Conservation (phyloP, 306 rosid genomes). For the Lithocarpus polystachyus region DNA sequence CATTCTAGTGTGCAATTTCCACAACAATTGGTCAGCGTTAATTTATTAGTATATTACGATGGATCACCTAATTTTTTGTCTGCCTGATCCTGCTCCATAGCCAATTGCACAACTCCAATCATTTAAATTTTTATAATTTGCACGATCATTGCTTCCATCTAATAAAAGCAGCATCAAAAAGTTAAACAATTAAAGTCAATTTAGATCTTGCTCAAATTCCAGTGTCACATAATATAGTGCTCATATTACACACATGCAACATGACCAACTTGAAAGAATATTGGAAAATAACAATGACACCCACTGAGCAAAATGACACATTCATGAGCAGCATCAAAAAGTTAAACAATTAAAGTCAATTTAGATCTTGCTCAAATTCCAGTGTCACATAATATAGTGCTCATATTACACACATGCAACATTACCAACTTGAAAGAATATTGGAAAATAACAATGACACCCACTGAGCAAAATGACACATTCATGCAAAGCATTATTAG, state of each 20-base stretch:
- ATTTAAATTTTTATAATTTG: conserved; percentile 51
- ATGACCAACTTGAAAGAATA: background rate
- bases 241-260: background rate
- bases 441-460: background rate
- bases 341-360: conserved; percentile 15
- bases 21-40: no score
- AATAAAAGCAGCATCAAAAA: conserved; percentile 17
- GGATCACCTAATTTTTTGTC: conserved; percentile 1
- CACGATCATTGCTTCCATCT: conserved; percentile 53
- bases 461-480: background rate
- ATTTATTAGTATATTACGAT: no score
- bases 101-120: conserved; percentile 93
- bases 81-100: conserved; percentile 82
- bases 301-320: background rate
- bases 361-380: background rate
- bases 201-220: background rate
- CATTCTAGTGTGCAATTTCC: no score
- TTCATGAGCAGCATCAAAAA: conserved; percentile 17
- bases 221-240: background rate
- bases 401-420: background rate
- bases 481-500: background rate
- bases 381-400: background rate
- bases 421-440: background rate
- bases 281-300: background rate
- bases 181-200: conserved; percentile 15